These are phyloP conservation scores for Lanzia echinophila DNA, from an alignment of 2,329 filamentous ascomycete species.

Conservation along the genomic window DNA sequence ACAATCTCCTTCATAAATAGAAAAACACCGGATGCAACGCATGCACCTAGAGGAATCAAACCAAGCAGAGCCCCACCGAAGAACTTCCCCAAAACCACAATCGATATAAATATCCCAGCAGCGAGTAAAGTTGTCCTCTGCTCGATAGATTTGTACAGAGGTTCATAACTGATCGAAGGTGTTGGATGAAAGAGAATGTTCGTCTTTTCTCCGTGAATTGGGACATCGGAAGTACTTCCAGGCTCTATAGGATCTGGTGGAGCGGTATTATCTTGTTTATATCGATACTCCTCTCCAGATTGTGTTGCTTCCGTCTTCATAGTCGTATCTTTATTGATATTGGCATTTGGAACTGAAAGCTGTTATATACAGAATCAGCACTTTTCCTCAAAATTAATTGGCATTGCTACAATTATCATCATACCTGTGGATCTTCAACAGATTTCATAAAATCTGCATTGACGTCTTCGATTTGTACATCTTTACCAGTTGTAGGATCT, in stretches of 20 bases:
- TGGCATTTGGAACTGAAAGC: slow-evolving; percentile 84
- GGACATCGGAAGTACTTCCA: slow-evolving; percentile 84
- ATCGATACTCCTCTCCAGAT: slow-evolving; percentile 70
- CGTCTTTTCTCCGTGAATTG: slow-evolving; percentile 93
- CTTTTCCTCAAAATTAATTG: neutral
- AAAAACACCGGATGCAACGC: slow-evolving; percentile 70
- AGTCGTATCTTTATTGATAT: slow-evolving; percentile 67
- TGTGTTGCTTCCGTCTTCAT: slow-evolving; percentile 66
- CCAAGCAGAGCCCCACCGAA: slow-evolving; percentile 75
- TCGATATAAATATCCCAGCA: slow-evolving; percentile 61
- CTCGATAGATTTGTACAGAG: slow-evolving; percentile 75
- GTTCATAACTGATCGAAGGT: slow-evolving; percentile 80
- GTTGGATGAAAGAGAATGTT: slow-evolving; percentile 95
- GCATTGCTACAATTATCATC: slow-evolving; percentile 9
- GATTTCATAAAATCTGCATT: slow-evolving; percentile 62
- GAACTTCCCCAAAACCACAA: slow-evolving; percentile 69
- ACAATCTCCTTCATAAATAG: slow-evolving; percentile 88
- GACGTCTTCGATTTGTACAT: slow-evolving; percentile 81
- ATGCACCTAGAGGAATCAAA: slow-evolving; percentile 65
- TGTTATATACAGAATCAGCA: slow-evolving; percentile 29
- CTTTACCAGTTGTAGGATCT: slow-evolving; percentile 79
- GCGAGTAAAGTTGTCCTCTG: slow-evolving; percentile 66
- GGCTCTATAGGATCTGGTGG: slow-evolving; percentile 80
- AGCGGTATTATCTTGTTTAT: slow-evolving; percentile 82
- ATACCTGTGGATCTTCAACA: slow-evolving; percentile 65